Conservation (phyloP, 768 basidiomycete species). For the Phlebiopsis gigantea region DNA sequence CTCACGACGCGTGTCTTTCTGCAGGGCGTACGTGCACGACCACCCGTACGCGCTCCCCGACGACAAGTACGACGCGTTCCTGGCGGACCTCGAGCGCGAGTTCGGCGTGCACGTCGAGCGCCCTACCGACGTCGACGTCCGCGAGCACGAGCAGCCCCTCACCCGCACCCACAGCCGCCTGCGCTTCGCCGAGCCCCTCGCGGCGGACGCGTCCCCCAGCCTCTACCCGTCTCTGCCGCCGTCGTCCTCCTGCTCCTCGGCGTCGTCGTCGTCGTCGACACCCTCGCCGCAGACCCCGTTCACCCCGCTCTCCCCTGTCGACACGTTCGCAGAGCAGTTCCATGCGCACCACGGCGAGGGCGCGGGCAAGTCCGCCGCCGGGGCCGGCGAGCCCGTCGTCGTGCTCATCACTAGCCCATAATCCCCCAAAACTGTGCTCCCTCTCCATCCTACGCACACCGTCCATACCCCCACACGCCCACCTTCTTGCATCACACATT, state of each 20-base stretch:
- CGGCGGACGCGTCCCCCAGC: background rate
- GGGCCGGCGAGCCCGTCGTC: background rate
- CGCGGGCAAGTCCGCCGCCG: background rate
- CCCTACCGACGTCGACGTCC: background rate
- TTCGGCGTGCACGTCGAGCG: constrained; percentile 4
- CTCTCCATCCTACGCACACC: background rate
- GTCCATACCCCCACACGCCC: background rate
- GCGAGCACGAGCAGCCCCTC: background rate
- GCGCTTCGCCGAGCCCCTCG: background rate
- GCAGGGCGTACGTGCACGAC: constrained; percentile 4
- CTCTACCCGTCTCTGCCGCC: background rate
- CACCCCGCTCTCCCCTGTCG: background rate
- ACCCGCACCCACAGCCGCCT: background rate
- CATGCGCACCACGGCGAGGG: background rate
- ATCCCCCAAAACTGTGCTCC: background rate
- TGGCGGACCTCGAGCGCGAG: constrained; percentile 7
- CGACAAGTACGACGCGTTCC: constrained; percentile 9
- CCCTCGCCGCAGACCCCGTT: background rate
- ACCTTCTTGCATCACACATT: constrained; percentile 5
- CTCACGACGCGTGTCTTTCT: background rate
- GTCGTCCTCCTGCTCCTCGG: background rate
- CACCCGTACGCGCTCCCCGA: constrained; percentile 13
- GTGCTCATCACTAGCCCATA: background rate
- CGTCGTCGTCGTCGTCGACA: background rate
- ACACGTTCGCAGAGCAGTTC: too few species aligned